These are phyloP conservation scores for Phaeoacremonium minimum DNA, from an alignment of 2,329 filamentous ascomycete species.

Conservation along the genomic window DNA sequence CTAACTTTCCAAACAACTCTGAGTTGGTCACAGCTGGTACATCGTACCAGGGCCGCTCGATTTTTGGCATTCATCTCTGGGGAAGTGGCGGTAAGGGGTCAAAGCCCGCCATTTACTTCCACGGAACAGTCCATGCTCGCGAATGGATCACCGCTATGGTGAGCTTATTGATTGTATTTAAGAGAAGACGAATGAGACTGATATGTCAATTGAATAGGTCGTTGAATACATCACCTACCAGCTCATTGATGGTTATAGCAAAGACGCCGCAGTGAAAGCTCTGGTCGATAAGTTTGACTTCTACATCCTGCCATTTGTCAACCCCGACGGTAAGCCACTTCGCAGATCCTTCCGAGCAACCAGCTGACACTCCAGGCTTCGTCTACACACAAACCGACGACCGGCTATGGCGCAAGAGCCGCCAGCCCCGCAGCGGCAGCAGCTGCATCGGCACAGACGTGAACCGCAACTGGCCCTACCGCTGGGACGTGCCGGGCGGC, in stretches of 20 bases:
- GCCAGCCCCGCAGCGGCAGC: constrained; percentile 30
- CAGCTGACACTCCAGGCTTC: constrained; percentile 21
- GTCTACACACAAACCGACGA: constrained; percentile 45
- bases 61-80: constrained; percentile 57
- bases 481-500: constrained; percentile 37
- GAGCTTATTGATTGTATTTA: too few relatives aligned
- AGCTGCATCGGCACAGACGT: constrained; percentile 43
- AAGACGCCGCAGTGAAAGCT: constrained; percentile 28
- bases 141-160: constrained; percentile 53
- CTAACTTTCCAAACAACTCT: constrained; percentile 37
- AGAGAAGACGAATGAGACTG: too few relatives aligned
- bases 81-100: constrained; percentile 36
- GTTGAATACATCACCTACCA: constrained; percentile 44
- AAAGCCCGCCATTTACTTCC: constrained; percentile 45
- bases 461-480: constrained; percentile 46
- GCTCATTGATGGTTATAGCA: constrained; percentile 38
- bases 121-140: constrained; percentile 48
- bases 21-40: constrained; percentile 41
- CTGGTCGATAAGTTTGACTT: constrained; percentile 56
- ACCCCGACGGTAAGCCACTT: too few relatives aligned
- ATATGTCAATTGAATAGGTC: too few relatives aligned
- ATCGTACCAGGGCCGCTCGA: constrained; percentile 41
- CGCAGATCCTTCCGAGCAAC: constrained; percentile 19
- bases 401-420: constrained; percentile 53
- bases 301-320: constrained; percentile 51